Evolutionary conservation across 495 filamentous ascomycete species (phyloP), one percentile per base, ranked within the genome.

Genomic region (Parathielavia appendiculata): DNA sequence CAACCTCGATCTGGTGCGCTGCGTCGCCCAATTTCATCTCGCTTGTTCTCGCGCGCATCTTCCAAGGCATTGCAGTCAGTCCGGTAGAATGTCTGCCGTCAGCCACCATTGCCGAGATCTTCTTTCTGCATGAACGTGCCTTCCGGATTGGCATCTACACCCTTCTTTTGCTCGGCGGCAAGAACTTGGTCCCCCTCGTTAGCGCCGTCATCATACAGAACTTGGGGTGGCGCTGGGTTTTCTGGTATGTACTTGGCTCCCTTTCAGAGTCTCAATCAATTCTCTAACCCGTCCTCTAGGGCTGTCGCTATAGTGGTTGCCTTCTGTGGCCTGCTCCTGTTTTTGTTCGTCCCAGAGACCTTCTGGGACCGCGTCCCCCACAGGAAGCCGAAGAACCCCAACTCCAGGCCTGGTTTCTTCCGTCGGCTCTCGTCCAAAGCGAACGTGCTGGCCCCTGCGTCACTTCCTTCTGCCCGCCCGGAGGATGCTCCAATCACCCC

Each of bases 71-170:
- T 39, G 86, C 91, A 0, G 88, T 97, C 41, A 90, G 86, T 55
- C 90, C 92, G 0, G 90, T 95, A n/a, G 93, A 98, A 71, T 92
- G 90, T 64, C 80, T 98, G 49, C 93, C 93, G 0, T 95, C 91
- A 4, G 93, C 93, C 13, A 95, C 91, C 0, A 91, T 97, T 60
- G 91, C 92, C 9, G 93, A 98, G 71, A 97, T 97, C 60, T 98
- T 90, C 75, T 97, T 96, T 67, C 76, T 97, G 17, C 93, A 97
- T 61, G 93, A 97, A 73, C 79, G 92, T 43, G 93, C 93, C 2
- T 97, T 92, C 66, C 86, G 93, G 10, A 83, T 98, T 36, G 93
- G 93, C n/a, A 91, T 97, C 20, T 98, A 98, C 68, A 96, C 92
- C 0, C 73, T 98, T 12, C 71, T 97, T 3, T 78, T 97, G 13